Evolutionary conservation across 2,329 filamentous ascomycete genomes (phyloP).

Genomic region (Chaetomium sp.): DNA sequence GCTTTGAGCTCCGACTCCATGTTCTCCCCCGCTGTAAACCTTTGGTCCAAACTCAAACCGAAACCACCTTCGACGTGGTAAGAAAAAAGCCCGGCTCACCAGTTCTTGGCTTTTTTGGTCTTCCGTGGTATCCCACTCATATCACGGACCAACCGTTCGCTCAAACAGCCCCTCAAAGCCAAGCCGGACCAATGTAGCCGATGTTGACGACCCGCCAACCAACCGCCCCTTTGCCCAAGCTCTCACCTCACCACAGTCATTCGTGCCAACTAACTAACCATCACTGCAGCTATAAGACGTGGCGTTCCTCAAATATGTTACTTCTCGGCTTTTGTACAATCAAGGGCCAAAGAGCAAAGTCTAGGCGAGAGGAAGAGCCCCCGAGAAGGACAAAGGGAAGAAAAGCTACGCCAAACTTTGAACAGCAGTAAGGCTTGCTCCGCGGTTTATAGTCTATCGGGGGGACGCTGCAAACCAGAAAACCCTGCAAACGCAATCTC

Average conservation of each 20-base stretch:
- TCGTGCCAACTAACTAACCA: neutral
- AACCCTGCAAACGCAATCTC: constrained; percentile 13
- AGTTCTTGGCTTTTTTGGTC: neutral
- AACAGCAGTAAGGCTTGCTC: constrained; percentile 18
- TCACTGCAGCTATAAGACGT: no score
- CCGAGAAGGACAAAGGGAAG: neutral
- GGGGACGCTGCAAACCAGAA: constrained; percentile 10
- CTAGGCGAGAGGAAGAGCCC: neutral
- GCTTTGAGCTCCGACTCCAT: no score
- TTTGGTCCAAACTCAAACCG: neutral
- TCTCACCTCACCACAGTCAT: neutral
- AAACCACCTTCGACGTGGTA: no score
- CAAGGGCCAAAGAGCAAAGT: constrained; percentile 6
- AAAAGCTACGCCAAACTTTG: constrained; percentile 10
- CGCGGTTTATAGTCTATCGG: constrained; percentile 17
- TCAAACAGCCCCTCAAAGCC: neutral
- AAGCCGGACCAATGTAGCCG: no score
- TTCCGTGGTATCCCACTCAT: neutral
- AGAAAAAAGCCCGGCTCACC: neutral
- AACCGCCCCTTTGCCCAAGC: neutral
- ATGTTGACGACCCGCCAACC: neutral
- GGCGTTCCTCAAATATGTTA: neutral
- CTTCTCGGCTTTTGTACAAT: constrained; percentile 12
- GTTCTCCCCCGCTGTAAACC: neutral
- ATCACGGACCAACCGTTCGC: neutral